Percentiles rank a stretch among this genome's conserved stretches.
Conservation (phyloP, 192 early-diverging fungal genomes). For the Tieghemiomyces parasiticus region DNA sequence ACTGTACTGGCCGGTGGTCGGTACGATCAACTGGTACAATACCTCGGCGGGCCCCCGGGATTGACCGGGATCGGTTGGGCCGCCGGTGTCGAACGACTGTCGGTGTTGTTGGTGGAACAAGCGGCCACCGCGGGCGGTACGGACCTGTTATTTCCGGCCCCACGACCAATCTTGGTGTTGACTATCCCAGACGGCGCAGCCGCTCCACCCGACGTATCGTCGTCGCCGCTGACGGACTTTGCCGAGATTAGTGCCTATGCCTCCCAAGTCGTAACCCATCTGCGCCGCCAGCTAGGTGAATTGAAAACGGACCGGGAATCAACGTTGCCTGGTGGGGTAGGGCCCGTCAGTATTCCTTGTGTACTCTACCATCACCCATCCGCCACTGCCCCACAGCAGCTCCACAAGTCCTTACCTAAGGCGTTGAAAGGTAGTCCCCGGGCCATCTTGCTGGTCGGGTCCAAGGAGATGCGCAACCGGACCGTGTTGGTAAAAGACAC, state of each 20-base stretch:
- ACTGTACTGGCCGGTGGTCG: conserved; percentile 51
- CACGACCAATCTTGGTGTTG: not conserved
- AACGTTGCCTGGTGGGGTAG: not conserved
- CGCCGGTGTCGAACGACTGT: not conserved
- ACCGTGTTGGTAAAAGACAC: not conserved
- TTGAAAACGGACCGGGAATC: not conserved
- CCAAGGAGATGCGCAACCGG: not conserved
- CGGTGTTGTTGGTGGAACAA: not conserved
- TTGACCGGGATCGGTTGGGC: conserved; percentile 33
- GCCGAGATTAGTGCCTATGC: not conserved
- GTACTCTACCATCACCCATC: not conserved
- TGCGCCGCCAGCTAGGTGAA: not conserved
- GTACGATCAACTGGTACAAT: conserved; percentile 39
- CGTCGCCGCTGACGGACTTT: not conserved
- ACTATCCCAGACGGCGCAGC: not conserved
- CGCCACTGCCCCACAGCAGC: not conserved
- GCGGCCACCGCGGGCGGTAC: not conserved
- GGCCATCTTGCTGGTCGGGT: conserved; percentile 1
- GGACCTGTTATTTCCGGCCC: not conserved
- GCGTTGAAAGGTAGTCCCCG: not conserved
- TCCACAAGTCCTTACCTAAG: not conserved
- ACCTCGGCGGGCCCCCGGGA: conserved; percentile 32
- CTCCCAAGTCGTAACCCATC: not conserved
- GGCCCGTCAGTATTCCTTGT: not conserved
- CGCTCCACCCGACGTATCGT: not conserved